A percentile compares a stretch with the other conserved stretches of the same genome.
Conservation (phyloP, 495 filamentous ascomycete genomes). For the Penicillium fimorum region DNA sequence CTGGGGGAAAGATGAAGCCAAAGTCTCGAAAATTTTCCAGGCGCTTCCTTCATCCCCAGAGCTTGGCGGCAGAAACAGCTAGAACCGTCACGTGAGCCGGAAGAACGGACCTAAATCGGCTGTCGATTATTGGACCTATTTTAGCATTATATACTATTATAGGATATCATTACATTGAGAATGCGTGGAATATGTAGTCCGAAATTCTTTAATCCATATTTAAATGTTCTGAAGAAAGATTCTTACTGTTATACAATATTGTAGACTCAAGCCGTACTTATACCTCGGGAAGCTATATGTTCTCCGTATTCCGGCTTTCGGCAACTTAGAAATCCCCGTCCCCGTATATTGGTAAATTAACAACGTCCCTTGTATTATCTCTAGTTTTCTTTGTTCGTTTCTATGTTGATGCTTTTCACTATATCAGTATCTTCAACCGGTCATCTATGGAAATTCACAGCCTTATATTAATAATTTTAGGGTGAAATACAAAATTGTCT, state of each 20-base stretch:
- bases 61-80: slow-evolving; percentile 49
- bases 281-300: not conserved
- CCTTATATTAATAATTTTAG: not conserved
- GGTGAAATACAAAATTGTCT: not conserved
- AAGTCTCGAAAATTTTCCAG: slow-evolving; percentile 54
- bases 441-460: not conserved
- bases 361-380: not conserved
- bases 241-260: not conserved
- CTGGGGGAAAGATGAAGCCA: slow-evolving; percentile 42
- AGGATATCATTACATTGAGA: not conserved
- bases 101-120: slow-evolving; percentile 4
- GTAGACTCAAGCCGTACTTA: not conserved
- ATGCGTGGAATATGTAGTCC: not conserved
- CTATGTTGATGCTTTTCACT: not conserved
- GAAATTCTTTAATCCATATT: not conserved
- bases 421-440: not conserved
- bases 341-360: not conserved
- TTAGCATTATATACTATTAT: not conserved
- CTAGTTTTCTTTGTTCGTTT: not conserved
- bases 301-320: not conserved
- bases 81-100: slow-evolving; percentile 44
- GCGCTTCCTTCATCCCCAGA: slow-evolving; percentile 47
- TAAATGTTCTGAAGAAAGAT: not conserved
- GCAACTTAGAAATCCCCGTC: not conserved
- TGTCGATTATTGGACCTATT: not conserved